Percentiles rank a stretch among this genome's conserved stretches.
These are phyloP conservation scores for Erodium moschatum DNA, from an alignment of 441 rosid species.

Conservation along the genomic window DNA sequence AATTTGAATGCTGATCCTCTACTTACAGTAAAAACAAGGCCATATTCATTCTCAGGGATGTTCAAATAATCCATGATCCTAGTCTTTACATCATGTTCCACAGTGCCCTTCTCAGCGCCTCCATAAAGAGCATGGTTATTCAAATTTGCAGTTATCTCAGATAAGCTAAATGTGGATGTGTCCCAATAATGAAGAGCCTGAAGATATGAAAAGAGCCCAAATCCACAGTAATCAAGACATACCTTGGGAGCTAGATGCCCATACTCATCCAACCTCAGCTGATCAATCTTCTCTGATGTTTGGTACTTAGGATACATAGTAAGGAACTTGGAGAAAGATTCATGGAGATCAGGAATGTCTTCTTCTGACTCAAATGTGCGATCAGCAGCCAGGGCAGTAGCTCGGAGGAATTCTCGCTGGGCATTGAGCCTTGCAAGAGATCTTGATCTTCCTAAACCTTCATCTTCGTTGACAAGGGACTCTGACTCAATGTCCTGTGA, in stretches of 20 bases:
- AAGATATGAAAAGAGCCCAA: slow-evolving; percentile 56
- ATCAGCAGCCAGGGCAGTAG: slow-evolving; percentile 76
- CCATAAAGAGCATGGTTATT: background rate
- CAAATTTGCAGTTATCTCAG: background rate
- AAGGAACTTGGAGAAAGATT: slow-evolving; percentile 68
- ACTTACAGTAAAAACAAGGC: slow-evolving; percentile 1
- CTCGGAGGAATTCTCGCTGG: slow-evolving; percentile 79
- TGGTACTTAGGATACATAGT: slow-evolving; percentile 76
- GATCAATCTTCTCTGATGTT: slow-evolving; percentile 71
- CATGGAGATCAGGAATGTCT: slow-evolving; percentile 48
- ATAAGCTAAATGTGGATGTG: background rate
- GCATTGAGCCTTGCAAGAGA: slow-evolving; percentile 92
- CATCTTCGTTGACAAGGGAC: slow-evolving; percentile 42
- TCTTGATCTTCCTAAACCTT: slow-evolving; percentile 65
- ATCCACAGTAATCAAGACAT: slow-evolving; percentile 97
- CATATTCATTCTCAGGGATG: background rate
- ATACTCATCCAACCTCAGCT: slow-evolving; percentile 70
- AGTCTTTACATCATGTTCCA: background rate
- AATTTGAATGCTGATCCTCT: background rate
- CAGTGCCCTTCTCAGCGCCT: background rate
- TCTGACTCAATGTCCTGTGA: slow-evolving; percentile 65
- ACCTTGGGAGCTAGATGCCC: slow-evolving; percentile 79
- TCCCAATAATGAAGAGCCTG: background rate
- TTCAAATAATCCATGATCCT: slow-evolving; percentile 1
- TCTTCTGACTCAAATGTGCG: slow-evolving; percentile 56